Evolutionary conservation across 176 grass and related monocot genomes (phyloP), one percentile per base, ranked within the genome.

Genomic region (Zoysia pacifica): DNA sequence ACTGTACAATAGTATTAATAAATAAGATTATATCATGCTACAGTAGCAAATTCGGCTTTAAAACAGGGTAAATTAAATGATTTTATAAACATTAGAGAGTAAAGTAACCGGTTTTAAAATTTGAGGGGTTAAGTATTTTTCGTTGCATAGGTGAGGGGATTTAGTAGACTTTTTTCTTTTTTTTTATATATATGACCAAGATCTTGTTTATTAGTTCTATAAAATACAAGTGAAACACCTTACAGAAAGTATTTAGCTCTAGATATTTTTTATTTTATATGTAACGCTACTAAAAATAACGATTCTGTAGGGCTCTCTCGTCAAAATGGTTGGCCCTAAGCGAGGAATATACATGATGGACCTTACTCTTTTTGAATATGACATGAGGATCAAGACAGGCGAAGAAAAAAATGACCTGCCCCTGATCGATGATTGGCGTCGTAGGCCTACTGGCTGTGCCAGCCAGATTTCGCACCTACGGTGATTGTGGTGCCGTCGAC

Each of bases 281-380:
- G 48, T 11, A 50, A 11, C 9, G 48, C 9, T 50, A 50, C 12
- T 50, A 11, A 50, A 12, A 2, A 50, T 50, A 11, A 50, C 12
- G 9, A 50, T 50, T 48, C 0, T 69, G 18, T 13, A 79, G 59
- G 80, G 80, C 39, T 82, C 80, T 5, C n/a, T 66, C 48, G 55
- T 82, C 4, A 3, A 44, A 12, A 74, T 75, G 50, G 4, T 62
- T 83, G 62, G 81, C 1, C 72, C 63, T 59, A 83, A 75, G 72
- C 9, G 72, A 48, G 81, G 71, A 42, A 83, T 83, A 9, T 41
- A 83, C 19, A 15, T 75, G 1, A 14, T 8, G 48, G 9, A 11
- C 42, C 9, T 5, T 48, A 46, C 20, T 83, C 14, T 83, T 14
- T 20, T 83, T 2, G 81, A 83, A 48, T 75, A 59, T 59, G 72